Evolutionary conservation across 257 asterid species (phyloP).

Genomic region (Nicotiana sylvestris): DNA sequence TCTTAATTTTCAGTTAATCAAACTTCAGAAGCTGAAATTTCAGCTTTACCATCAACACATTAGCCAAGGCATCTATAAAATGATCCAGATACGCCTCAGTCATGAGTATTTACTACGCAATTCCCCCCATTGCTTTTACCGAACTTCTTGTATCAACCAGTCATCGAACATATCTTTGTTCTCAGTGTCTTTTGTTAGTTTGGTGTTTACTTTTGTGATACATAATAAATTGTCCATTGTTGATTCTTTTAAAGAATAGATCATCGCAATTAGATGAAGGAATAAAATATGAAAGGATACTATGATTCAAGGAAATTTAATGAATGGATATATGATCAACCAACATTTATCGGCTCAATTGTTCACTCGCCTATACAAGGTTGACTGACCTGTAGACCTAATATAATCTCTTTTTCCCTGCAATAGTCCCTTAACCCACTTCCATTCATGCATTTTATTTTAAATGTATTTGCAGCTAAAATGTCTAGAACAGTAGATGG

Average conservation of each 20-base stretch:
- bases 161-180: background rate
- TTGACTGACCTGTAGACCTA: background rate
- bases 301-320: background rate
- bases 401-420: background rate
- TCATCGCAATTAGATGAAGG: background rate
- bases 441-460: background rate
- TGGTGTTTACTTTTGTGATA: background rate
- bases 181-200: background rate
- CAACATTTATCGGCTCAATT: background rate
- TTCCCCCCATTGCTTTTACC: background rate
- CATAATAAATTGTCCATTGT: background rate
- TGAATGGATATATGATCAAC: background rate
- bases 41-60: background rate
- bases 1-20: background rate
- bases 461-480: background rate
- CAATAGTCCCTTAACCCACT: background rate
- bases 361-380: background rate
- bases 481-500: background rate
- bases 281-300: background rate
- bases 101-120: background rate
- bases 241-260: background rate
- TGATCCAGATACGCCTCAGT: slow-evolving; percentile 1
- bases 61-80: background rate
- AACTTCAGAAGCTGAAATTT: background rate
- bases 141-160: background rate